These are phyloP conservation scores for Ceratocystis eucalypticola DNA, from an alignment of 2,329 filamentous ascomycete genomes.

Conservation along the genomic window DNA sequence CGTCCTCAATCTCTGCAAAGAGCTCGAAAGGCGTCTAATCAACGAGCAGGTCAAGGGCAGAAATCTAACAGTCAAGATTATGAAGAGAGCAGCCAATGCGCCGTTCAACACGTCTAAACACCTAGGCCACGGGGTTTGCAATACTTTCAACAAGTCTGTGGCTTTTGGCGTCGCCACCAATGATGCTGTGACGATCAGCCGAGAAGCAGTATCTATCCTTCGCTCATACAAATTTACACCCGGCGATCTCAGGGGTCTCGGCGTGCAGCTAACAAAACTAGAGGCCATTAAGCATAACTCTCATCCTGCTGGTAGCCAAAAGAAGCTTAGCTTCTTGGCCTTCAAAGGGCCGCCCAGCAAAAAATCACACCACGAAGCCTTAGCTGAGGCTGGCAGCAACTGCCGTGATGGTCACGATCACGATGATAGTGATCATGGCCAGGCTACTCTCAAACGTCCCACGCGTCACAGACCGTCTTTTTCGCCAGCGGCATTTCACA, in stretches of 20 bases:
- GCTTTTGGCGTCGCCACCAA: conserved; percentile 76
- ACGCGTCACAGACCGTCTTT: not conserved
- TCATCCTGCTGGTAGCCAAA: conserved; percentile 61
- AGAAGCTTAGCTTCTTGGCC: conserved; percentile 55
- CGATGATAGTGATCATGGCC: conserved; percentile 1
- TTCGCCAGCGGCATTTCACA: not conserved
- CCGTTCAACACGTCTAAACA: conserved; percentile 87
- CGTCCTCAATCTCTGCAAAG: conserved; percentile 67
- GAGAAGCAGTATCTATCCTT: conserved; percentile 74
- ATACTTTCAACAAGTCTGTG: conserved; percentile 81
- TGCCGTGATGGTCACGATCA: too few relatives aligned
- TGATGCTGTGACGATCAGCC: conserved; percentile 53
- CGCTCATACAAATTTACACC: conserved; percentile 72
- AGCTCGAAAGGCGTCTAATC: conserved; percentile 65
- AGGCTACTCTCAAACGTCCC: not conserved
- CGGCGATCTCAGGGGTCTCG: conserved; percentile 83
- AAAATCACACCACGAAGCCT: conserved; percentile 20
- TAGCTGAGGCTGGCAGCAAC: conserved; percentile 23
- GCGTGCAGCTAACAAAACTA: conserved; percentile 85
- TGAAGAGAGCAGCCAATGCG: conserved; percentile 74
- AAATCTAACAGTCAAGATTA: conserved; percentile 87
- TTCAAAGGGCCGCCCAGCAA: not conserved
- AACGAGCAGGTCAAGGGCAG: conserved; percentile 78
- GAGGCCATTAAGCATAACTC: conserved; percentile 54
- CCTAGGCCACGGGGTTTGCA: conserved; percentile 87